Base-by-base conservation (phyloP, 2,329 filamentous ascomycete genomes). In the Colletotrichum salicis region DNA sequence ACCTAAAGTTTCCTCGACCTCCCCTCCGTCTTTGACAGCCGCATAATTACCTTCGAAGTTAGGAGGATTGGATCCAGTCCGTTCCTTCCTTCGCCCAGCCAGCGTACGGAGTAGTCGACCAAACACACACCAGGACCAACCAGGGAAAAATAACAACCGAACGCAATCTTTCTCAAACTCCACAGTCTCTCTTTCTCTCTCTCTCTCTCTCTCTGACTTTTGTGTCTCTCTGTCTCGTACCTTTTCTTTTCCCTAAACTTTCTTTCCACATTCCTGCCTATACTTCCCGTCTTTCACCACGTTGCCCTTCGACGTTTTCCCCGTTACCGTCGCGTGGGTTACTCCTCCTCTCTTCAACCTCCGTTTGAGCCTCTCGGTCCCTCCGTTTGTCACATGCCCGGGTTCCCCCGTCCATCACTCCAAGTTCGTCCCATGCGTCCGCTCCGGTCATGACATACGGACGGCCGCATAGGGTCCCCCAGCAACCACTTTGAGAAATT, bases 351-450 rank as follows among this genome's bases (percentile, higher is more conserved):
- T 41, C 15, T 41, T 41, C 7, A 41, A 41, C 24, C 54, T 41
- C 19, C 52, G 19, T 41, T 41, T 54, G 33, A 61, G 63, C 10
- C 33, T 37, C 37, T 48, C 41, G 41, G 19, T 48, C 65, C 64
- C n/a, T 45, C 55, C 45, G 41, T 62, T 52, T 29, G 19, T 68
- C 59, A 70, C 60, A 72, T 64, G 65, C 48, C 60, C 55, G 24
- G 60, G 59, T 60, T 56, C 58, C 64, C 66, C 70, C 55, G 66
- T 37, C 60, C 60, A 60, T 54, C 65, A 69, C 33, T 45, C 31
- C 59, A 52, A 56, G 62, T 69, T 72, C 65, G 59, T 72, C 70
- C 60, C 59, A 72, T 72, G 65, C 48, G 64, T 64, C 37, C 54
- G 19, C 24, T 69, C 54, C 66, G 35, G 55, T 64, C 55, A 69